Evolutionary conservation across 2,329 filamentous ascomycete species (phyloP).

Genomic region (Aspergillus unguis): DNA sequence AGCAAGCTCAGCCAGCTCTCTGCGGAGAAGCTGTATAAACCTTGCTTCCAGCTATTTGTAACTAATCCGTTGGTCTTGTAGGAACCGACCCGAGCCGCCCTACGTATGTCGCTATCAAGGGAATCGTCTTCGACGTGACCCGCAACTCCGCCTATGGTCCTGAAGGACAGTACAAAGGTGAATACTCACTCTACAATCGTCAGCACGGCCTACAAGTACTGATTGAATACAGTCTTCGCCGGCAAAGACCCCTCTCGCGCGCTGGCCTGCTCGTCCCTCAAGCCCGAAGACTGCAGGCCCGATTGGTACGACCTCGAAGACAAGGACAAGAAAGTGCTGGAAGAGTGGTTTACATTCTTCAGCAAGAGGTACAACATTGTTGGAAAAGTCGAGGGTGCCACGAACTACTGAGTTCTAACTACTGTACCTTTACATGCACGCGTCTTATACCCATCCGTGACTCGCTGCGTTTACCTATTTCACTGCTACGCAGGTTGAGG

Average conservation of each 20-base stretch:
- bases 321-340: conserved; percentile 77
- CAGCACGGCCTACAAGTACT: not conserved
- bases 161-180: conserved; percentile 82
- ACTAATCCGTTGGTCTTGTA: conserved; percentile 18
- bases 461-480: not conserved
- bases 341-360: conserved; percentile 96
- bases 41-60: not conserved
- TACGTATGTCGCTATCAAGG: conserved; percentile 67
- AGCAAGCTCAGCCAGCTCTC: not conserved
- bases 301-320: conserved; percentile 82
- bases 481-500: not conserved
- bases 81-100: conserved; percentile 47
- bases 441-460: conserved; percentile 5
- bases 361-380: conserved; percentile 90
- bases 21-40: not conserved
- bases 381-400: conserved; percentile 43
- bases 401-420: conserved; percentile 28
- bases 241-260: conserved; percentile 95
- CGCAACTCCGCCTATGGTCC: conserved; percentile 83
- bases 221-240: conserved; percentile 70
- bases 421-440: not conserved
- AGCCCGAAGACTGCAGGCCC: conserved; percentile 74
- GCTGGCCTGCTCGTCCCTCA: conserved; percentile 80
- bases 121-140: conserved; percentile 89
- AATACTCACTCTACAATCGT: conserved; percentile 24